Evolutionary conservation across 2,329 filamentous ascomycete species (phyloP).

Genomic region (Ascochyta pisi): DNA sequence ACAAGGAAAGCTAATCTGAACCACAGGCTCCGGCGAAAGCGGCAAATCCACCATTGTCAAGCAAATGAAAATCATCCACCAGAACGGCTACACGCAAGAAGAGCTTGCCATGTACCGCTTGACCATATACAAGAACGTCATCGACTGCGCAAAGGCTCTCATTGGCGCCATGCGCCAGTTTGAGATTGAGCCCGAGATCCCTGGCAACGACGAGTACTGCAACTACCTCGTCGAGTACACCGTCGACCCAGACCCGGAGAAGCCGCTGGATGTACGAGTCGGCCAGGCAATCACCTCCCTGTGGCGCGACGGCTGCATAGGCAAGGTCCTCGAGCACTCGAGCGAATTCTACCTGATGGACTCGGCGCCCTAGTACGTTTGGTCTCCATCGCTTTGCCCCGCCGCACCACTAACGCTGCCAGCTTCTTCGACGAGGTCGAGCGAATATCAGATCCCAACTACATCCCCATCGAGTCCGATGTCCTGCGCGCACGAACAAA

Average conservation of each 20-base stretch:
- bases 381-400: not conserved
- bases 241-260: slow-evolving; percentile 88
- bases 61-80: slow-evolving; percentile 99
- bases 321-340: slow-evolving; percentile 86
- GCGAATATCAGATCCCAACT: slow-evolving; percentile 83
- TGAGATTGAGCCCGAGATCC: slow-evolving; percentile 76
- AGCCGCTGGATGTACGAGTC: slow-evolving; percentile 79
- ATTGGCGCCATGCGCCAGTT: slow-evolving; percentile 93
- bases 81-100: slow-evolving; percentile 95
- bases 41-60: slow-evolving; percentile 99
- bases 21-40: slow-evolving; percentile 90
- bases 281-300: slow-evolving; percentile 83
- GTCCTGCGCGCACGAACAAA: slow-evolving; percentile 95
- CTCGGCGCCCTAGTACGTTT: slow-evolving; percentile 90
- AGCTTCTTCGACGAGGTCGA: slow-evolving; percentile 96
- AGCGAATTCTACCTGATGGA: slow-evolving; percentile 99
- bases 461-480: slow-evolving; percentile 92
- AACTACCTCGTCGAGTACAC: slow-evolving; percentile 86
- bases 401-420: slow-evolving; percentile 17
- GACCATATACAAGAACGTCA: slow-evolving; percentile 97
- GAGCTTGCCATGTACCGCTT: slow-evolving; percentile 93
- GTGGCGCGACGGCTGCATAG: slow-evolving; percentile 88
- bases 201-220: slow-evolving; percentile 75
- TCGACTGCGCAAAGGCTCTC: slow-evolving; percentile 94
- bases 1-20: slow-evolving; percentile 34